phyloP scores from a whole-genome alignment of 148 eudicot species.

The Euryodendron excelsum region DNA sequence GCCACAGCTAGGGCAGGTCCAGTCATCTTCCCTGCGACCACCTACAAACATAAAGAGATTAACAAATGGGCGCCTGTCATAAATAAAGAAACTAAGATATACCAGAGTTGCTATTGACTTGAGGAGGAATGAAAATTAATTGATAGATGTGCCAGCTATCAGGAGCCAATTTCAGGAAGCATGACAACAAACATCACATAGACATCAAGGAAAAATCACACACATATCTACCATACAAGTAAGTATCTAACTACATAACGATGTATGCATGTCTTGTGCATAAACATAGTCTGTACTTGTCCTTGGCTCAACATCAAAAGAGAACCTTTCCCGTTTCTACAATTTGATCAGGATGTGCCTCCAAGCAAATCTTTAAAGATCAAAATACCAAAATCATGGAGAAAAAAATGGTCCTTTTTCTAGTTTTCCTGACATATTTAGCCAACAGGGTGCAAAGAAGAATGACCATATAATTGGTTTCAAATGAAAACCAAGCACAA shows the following conservation, averaged over 20 bases:
- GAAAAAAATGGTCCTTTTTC: no score
- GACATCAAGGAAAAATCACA: no score
- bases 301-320: background rate
- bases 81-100: background rate
- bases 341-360: background rate
- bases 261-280: no score
- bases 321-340: background rate
- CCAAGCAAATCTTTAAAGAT: background rate
- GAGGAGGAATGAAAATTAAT: background rate
- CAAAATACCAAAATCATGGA: background rate
- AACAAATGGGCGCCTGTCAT: background rate
- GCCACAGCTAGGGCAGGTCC: slow-evolving; percentile 99
- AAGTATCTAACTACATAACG: no score
- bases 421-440: no score
- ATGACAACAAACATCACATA: background rate
- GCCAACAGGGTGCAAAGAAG: no score
- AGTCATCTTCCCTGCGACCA: slow-evolving; percentile 97
- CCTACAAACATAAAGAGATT: slow-evolving; percentile 40
- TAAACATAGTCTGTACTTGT: background rate
- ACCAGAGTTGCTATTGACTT: background rate
- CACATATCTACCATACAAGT: no score
- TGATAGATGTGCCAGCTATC: background rate
- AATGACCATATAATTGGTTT: no score
- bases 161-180: background rate
- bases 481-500: no score